These are phyloP conservation scores for Melaleuca quinquenervia DNA, from an alignment of 345 rosid species.

Conservation along the genomic window DNA sequence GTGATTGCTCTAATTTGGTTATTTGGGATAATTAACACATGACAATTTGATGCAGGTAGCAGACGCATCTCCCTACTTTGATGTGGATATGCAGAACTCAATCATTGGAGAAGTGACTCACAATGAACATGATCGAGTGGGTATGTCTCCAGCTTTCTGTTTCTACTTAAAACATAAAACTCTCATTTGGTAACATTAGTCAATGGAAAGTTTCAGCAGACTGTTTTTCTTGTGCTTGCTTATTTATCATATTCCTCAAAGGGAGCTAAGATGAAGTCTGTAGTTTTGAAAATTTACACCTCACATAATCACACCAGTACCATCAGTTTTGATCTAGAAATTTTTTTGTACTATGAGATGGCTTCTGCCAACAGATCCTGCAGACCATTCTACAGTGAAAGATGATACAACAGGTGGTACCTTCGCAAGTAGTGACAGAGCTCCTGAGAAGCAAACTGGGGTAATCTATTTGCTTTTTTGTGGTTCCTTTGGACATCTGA, in stretches of 20 bases:
- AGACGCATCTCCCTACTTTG: conserved; percentile 11
- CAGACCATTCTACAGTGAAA: conserved; percentile 13
- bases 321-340: neutral
- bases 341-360: neutral
- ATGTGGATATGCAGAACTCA: conserved; percentile 7
- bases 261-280: neutral
- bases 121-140: conserved; percentile 16
- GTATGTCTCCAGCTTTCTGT: conserved; percentile 21
- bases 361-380: conserved; percentile 22
- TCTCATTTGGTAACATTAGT: neutral
- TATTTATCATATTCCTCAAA: neutral
- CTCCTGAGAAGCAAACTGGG: conserved; percentile 8
- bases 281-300: neutral
- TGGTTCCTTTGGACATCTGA: neutral
- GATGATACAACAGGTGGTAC: conserved; percentile 17
- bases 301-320: neutral
- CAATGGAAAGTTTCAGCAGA: neutral
- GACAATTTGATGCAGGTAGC: conserved; percentile 20
- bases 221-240: neutral
- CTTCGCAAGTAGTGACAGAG: conserved; percentile 15
- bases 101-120: conserved; percentile 5
- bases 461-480: neutral
- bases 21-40: conserved; percentile 10
- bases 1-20: conserved; percentile 2
- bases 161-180: neutral